These are phyloP conservation scores for Tilletia indica DNA, from an alignment of 1,284 basidiomycete genomes.

Conservation along the genomic window DNA sequence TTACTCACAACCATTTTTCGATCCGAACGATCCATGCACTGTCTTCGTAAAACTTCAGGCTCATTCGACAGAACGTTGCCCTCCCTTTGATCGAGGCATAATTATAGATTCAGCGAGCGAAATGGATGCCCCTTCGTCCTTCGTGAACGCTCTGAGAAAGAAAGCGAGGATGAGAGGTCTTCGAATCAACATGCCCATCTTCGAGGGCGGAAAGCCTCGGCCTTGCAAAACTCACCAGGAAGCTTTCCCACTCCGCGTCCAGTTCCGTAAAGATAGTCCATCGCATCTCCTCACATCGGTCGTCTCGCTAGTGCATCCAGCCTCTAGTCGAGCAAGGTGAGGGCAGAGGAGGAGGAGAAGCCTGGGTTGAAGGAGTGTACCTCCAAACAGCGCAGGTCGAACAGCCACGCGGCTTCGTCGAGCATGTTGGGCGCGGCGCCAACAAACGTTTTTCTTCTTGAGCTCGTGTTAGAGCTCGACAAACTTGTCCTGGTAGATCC, in stretches of 20 bases:
- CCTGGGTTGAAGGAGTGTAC: slow-evolving; percentile 82
- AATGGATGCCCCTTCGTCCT: slow-evolving; percentile 51
- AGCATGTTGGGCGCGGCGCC: slow-evolving; percentile 53
- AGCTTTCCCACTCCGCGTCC: slow-evolving; percentile 4
- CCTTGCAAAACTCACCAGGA: slow-evolving; percentile 2
- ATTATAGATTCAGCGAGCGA: slow-evolving; percentile 48
- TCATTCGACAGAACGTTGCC: slow-evolving; percentile 59
- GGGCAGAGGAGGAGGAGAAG: slow-evolving; percentile 81
- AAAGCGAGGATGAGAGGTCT: background rate
- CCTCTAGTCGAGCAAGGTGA: slow-evolving; percentile 68
- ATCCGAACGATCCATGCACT: slow-evolving; percentile 89
- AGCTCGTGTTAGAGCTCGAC: slow-evolving; percentile 43
- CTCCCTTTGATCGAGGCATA: slow-evolving; percentile 49
- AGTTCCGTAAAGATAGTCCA: slow-evolving; percentile 19
- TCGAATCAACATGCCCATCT: too few relatives aligned
- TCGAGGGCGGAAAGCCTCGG: too few relatives aligned
- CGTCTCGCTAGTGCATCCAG: slow-evolving; percentile 82
- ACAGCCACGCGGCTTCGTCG: slow-evolving; percentile 65
- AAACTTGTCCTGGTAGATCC: slow-evolving; percentile 38
- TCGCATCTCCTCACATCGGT: slow-evolving; percentile 83
- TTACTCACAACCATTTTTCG: slow-evolving; percentile 64
- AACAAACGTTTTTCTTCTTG: slow-evolving; percentile 34
- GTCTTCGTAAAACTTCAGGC: slow-evolving; percentile 86
- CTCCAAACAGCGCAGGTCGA: slow-evolving; percentile 88
- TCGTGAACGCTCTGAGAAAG: slow-evolving; percentile 52